Evolutionary conservation across 805 yeast genomes (phyloP).

Genomic region (Nakazawaea wickerhamii): DNA sequence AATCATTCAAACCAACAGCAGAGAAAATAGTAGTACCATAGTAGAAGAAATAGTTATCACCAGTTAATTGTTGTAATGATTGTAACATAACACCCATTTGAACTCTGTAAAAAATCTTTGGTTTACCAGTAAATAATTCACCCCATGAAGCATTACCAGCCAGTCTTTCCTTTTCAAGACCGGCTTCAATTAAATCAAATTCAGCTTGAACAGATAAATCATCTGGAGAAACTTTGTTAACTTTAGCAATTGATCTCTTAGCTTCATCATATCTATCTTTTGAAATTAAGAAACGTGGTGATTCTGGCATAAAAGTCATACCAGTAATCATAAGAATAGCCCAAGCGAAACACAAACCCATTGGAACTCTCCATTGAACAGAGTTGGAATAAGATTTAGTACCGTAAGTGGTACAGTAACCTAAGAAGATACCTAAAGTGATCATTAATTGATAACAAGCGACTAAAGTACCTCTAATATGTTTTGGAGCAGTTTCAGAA

Average conservation of each 20-base stretch:
- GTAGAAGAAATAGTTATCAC: slow-evolving; percentile 62
- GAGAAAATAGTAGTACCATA: slow-evolving; percentile 57
- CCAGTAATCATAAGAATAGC: slow-evolving; percentile 43
- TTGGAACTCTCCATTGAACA: slow-evolving; percentile 64
- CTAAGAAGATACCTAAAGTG: slow-evolving; percentile 66
- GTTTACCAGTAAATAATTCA: slow-evolving; percentile 58
- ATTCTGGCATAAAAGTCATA: slow-evolving; percentile 61
- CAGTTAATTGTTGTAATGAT: slow-evolving; percentile 57
- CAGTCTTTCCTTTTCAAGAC: slow-evolving; percentile 52
- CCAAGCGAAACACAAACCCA: slow-evolving; percentile 47
- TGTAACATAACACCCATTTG: slow-evolving; percentile 54
- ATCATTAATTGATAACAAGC: slow-evolving; percentile 66
- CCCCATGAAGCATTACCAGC: slow-evolving; percentile 66
- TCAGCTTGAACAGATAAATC: slow-evolving; percentile 51
- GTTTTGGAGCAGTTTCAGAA: slow-evolving; percentile 66
- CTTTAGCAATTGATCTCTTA: slow-evolving; percentile 44
- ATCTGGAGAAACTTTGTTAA: slow-evolving; percentile 52
- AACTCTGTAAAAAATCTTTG: slow-evolving; percentile 52
- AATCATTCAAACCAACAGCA: slow-evolving; percentile 52
- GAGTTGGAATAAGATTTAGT: slow-evolving; percentile 47
- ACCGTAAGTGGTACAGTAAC: slow-evolving; percentile 63
- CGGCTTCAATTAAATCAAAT: slow-evolving; percentile 49
- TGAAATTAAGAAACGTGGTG: slow-evolving; percentile 59
- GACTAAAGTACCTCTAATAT: slow-evolving; percentile 65
- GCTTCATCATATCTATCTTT: slow-evolving; percentile 48